Percentiles rank a stretch among this genome's conserved stretches.
phyloP scores from a whole-genome alignment of 148 eudicot species.

The Vaccinium macrocarpon region DNA sequence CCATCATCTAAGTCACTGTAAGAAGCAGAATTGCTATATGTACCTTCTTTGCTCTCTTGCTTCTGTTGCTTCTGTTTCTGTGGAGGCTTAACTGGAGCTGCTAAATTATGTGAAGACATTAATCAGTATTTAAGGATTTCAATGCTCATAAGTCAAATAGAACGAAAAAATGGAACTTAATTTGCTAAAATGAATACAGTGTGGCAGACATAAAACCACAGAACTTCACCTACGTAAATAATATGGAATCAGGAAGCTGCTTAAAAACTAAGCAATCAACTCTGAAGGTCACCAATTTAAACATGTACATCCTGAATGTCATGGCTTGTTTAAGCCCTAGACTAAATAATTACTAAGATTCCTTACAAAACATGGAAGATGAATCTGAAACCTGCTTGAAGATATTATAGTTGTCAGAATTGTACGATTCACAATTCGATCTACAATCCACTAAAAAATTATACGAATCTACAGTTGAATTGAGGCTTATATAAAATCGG shows the following conservation, averaged over 20 bases:
- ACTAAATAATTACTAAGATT: background rate
- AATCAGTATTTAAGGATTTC: conserved; percentile 8
- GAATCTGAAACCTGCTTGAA: background rate
- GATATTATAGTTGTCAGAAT: background rate
- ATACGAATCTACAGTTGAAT: too few species aligned
- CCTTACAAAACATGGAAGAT: conserved; percentile 2
- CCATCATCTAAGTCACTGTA: conserved; percentile 7
- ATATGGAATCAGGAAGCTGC: background rate
- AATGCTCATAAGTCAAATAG: background rate
- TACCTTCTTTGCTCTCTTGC: conserved; percentile 61
- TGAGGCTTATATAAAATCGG: too few species aligned
- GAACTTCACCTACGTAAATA: background rate
- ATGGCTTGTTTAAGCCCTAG: background rate
- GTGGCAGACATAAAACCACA: background rate
- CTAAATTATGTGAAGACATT: conserved; percentile 20
- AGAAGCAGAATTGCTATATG: conserved; percentile 3
- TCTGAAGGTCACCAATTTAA: background rate
- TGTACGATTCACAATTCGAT: too few species aligned
- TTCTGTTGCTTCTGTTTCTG: conserved; percentile 48
- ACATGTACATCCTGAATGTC: background rate
- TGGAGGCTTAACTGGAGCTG: conserved; percentile 44
- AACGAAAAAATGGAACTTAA: background rate
- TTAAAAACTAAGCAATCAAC: background rate
- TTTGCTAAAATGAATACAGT: conserved; percentile 2
- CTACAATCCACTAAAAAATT: too few species aligned